These are phyloP conservation scores for Gryganskiella cystojenkinii DNA, from an alignment of 192 early-diverging fungal genomes.

Conservation along the genomic window DNA sequence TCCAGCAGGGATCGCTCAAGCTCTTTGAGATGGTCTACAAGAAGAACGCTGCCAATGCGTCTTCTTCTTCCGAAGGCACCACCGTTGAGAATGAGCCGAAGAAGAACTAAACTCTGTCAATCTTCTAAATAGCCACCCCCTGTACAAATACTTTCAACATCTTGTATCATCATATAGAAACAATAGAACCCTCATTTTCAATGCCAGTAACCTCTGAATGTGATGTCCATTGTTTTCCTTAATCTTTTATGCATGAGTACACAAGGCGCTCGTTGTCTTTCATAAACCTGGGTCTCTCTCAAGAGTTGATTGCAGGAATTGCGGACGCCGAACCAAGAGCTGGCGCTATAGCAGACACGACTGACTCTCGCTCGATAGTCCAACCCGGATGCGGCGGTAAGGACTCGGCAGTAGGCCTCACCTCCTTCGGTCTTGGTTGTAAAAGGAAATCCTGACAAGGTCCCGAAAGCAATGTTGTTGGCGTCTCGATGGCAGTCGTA, in stretches of 20 bases:
- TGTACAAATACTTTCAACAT: not conserved
- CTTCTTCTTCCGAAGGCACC: constrained; percentile 38
- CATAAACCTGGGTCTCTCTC: too few relatives aligned
- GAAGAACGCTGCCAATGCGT: constrained; percentile 60
- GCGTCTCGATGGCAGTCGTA: too few relatives aligned
- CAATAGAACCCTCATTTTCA: too few relatives aligned
- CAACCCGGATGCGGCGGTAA: too few relatives aligned
- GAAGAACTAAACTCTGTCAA: constrained; percentile 51
- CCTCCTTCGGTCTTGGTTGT: too few relatives aligned
- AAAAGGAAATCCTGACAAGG: too few relatives aligned
- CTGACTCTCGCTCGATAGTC: too few relatives aligned
- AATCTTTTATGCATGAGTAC: too few relatives aligned
- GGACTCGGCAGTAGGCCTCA: too few relatives aligned
- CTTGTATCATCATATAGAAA: not conserved
- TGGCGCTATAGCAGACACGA: too few relatives aligned
- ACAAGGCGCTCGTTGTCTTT: too few relatives aligned
- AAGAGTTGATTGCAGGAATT: not conserved
- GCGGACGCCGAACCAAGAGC: not conserved
- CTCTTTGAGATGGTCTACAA: constrained; percentile 98
- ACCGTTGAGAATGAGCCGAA: constrained; percentile 51
- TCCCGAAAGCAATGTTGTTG: too few relatives aligned
- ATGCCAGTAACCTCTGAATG: not conserved
- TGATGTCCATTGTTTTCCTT: not conserved
- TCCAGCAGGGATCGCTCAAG: constrained; percentile 92
- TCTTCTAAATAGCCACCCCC: not conserved